These are phyloP conservation scores for Podospora pseudopauciseta DNA, from an alignment of 495 filamentous ascomycete species.

Conservation along the genomic window DNA sequence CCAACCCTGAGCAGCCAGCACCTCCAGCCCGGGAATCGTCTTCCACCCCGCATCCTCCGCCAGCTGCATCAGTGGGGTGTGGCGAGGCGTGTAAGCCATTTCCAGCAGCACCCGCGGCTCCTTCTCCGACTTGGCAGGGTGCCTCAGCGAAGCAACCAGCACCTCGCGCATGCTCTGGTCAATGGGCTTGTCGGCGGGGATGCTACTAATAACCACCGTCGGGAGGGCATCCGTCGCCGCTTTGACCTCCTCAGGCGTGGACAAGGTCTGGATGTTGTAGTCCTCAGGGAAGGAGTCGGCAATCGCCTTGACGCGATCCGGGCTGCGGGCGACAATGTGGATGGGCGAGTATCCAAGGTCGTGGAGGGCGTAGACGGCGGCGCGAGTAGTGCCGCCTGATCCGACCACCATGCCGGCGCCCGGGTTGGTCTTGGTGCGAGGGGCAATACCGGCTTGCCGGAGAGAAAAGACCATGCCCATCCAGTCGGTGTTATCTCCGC, in stretches of 20 bases:
- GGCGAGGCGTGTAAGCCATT: conserved; percentile 91
- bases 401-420: conserved; percentile 72
- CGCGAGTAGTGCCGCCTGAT: conserved; percentile 85
- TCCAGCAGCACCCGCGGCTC: conserved; percentile 67
- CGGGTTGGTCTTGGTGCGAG: conserved; percentile 30
- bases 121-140: conserved; percentile 38
- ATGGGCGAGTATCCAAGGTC: conserved; percentile 79
- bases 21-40: conserved; percentile 83
- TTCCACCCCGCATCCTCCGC: conserved; percentile 80
- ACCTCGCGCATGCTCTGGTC: conserved; percentile 67
- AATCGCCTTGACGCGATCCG: conserved; percentile 62
- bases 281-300: conserved; percentile 66
- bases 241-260: conserved; percentile 47
- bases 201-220: conserved; percentile 76
- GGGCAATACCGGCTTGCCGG: conserved; percentile 61
- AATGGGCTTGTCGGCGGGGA: conserved; percentile 85
- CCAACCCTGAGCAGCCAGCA: conserved; percentile 83
- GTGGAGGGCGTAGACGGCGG: conserved; percentile 85
- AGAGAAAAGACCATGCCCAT: conserved; percentile 82
- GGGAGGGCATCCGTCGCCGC: conserved; percentile 52
- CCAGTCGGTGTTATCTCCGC: conserved; percentile 97
- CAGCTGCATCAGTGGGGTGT: conserved; percentile 81
- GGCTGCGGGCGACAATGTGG: conserved; percentile 79
- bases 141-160: conserved; percentile 56
- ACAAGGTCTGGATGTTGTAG: conserved; percentile 68